Conservation (phyloP, 2,329 filamentous ascomycete species). For the Sporothrix euskadiensis region DNA sequence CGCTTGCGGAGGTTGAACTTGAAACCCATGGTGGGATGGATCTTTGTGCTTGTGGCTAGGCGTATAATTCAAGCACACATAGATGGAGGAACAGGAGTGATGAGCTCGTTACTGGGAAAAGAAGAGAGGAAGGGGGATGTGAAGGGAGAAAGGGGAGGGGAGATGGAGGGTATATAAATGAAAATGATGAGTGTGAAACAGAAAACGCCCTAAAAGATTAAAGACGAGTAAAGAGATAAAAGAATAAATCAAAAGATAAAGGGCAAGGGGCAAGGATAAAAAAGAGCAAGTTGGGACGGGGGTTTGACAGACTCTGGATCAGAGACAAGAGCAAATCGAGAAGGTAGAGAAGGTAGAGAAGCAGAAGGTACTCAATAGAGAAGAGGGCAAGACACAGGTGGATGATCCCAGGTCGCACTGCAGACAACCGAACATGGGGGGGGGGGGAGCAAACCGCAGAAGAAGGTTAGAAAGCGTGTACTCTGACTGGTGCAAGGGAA, state of each 20-base stretch:
- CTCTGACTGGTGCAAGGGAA: not conserved
- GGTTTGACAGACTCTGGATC: not conserved
- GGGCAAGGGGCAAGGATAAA: not conserved
- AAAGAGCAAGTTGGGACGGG: not conserved
- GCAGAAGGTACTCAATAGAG: not conserved
- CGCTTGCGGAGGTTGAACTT: slow-evolving; percentile 44
- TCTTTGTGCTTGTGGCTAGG: not conserved
- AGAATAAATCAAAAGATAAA: not conserved
- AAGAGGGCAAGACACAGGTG: slow-evolving; percentile 3
- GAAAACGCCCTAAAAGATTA: not conserved
- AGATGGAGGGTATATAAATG: slow-evolving; percentile 6
- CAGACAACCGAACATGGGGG: slow-evolving; percentile 19
- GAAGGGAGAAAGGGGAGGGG: not conserved
- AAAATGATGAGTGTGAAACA: not conserved
- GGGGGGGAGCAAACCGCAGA: not conserved
- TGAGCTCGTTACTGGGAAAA: not conserved
- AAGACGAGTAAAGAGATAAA: not conserved
- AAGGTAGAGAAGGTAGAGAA: not conserved
- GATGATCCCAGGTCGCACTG: slow-evolving; percentile 21
- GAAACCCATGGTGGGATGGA: slow-evolving; percentile 32
- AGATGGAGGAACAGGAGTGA: not conserved
- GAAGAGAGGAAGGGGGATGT: not conserved
- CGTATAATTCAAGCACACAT: not conserved
- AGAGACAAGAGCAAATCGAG: not conserved
- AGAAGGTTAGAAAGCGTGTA: not conserved